Base-by-base conservation (phyloP, 192 early-diverging fungal genomes). In the Backusella luteola region DNA sequence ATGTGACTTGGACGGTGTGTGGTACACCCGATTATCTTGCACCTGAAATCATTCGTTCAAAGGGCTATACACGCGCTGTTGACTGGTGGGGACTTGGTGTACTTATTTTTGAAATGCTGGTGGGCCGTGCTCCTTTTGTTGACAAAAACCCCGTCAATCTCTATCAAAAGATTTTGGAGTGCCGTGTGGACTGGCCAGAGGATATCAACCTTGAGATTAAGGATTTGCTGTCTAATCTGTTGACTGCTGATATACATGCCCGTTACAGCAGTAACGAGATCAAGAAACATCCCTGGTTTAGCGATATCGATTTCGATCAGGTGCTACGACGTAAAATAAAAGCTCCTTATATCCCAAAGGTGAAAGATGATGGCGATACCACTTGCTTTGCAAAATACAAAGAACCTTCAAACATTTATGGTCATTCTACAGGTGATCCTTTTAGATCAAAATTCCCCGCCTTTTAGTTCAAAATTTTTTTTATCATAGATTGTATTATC, bases 31-130 rank as follows among this genome's bases (percentile, higher is more conserved):
- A 99, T 34, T 75, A 75, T 46, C 76, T 99, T 66, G 96, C 96
- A 0, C 97, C 96, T 4, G 97, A 99, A 80, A 85, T 98, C 23
- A 85, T 97, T 44, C 88, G 96, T 9, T 95, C 96, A 6, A 90
- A 93, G 14, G 93, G 92, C 19, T 93, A 98, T 77, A 92, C 90
- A 9, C 87, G 89, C 4, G 91, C 91, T 2, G 97, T 98, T 9
- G 97, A 99, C 76, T 99, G 95, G 96, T 99, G 97, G 97, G 90
- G 95, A 1, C 80, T 98, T 17, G 97, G 97, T 32, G 91, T 98
- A 35, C 94, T 95, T 66, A 74, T 97, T 34, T 98, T 93, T 81
- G 97, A 98, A 82, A 95, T 94, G 84, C 76, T 97, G 7, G 71
- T 88, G 41, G 72, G 81, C 6, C 85, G 91, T 71, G 92, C 95